Evolutionary conservation across 2,329 filamentous ascomycete genomes (phyloP).

Genomic region (Colletotrichum viniferum): DNA sequence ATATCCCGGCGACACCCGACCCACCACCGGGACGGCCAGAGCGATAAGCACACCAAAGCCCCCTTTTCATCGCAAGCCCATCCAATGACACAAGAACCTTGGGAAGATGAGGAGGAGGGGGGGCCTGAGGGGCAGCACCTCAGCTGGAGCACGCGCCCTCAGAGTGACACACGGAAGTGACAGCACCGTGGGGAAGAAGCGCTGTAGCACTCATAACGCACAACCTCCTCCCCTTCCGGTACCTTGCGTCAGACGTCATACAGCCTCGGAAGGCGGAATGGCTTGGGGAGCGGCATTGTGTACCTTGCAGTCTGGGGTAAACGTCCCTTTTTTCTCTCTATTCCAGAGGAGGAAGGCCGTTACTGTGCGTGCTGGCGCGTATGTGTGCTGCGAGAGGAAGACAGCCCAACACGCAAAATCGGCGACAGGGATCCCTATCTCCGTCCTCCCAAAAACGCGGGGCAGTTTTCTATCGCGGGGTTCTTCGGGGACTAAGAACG

Average conservation of each 20-base stretch:
- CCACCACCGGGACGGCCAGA: background rate
- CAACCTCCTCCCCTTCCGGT: background rate
- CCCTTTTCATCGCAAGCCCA: too few species aligned
- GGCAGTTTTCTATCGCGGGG: slow-evolving; percentile 1
- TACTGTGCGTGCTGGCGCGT: background rate
- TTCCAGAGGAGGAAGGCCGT: background rate
- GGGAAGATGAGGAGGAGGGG: background rate
- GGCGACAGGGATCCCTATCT: slow-evolving; percentile 1
- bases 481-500: background rate
- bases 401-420: background rate
- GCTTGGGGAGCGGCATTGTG: background rate
- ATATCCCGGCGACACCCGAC: background rate
- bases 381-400: background rate
- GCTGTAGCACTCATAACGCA: background rate
- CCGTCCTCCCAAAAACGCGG: slow-evolving; percentile 1
- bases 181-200: background rate
- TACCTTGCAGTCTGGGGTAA: background rate
- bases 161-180: background rate
- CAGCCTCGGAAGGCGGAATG: background rate
- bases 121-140: background rate
- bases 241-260: background rate
- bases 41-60: background rate
- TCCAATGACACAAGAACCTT: background rate
- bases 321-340: background rate
- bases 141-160: background rate